Conservation (phyloP, 75 land plant genomes). For the Ceratopteris richardii region DNA sequence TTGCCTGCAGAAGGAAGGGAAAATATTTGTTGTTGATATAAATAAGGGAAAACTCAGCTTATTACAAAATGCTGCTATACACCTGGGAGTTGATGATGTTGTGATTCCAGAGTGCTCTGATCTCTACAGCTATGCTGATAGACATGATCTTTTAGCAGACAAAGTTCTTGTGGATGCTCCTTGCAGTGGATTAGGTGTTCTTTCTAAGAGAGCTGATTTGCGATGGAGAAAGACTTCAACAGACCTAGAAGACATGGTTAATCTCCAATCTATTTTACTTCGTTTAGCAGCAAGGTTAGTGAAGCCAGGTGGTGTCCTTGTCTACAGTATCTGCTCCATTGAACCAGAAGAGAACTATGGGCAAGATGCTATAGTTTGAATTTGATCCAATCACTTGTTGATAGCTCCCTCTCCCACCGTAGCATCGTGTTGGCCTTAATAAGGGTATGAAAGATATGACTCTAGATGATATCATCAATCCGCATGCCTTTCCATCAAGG, state of each 20-base stretch:
- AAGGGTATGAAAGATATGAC: no score
- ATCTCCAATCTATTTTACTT: conserved; percentile 69
- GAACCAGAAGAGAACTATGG: no score
- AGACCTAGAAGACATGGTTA: conserved; percentile 51
- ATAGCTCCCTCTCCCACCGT: no score
- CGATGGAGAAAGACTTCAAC: conserved; percentile 75
- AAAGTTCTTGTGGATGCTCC: conserved; percentile 90
- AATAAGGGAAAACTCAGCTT: conserved; percentile 73
- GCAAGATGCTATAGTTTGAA: no score
- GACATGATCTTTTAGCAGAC: conserved; percentile 33
- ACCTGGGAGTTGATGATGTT: conserved; percentile 42
- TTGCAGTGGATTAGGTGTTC: conserved; percentile 89
- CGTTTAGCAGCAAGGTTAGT: conserved; percentile 67
- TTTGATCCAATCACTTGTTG: no score
- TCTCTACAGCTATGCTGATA: conserved; percentile 53
- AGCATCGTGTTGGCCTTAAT: no score
- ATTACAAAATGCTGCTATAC: conserved; percentile 61
- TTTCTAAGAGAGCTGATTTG: conserved; percentile 79
- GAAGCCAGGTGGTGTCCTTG: no score
- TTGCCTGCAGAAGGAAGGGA: conserved; percentile 56
- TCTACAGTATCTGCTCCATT: no score
- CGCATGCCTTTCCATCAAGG: no score
- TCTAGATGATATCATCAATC: no score
- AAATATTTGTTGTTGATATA: conserved; percentile 63
- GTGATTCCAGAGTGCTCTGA: conserved; percentile 62